These are phyloP conservation scores for Silybum marianum DNA, from an alignment of 129 eudicot genomes.

Conservation along the genomic window DNA sequence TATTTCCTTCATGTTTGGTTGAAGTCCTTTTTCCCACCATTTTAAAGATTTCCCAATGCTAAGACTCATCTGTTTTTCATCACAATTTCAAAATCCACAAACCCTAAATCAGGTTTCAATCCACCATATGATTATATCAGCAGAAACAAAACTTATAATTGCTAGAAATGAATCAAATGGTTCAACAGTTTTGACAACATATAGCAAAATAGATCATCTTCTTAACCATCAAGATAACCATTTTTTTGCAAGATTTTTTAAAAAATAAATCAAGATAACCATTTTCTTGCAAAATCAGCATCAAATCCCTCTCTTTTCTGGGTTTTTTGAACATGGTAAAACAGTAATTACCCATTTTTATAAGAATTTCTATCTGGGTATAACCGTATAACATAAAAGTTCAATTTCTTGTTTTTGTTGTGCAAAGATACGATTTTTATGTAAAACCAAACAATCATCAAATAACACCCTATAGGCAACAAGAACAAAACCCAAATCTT, in stretches of 20 bases:
- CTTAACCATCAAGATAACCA: not conserved
- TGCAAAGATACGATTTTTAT: not conserved
- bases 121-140: not conserved
- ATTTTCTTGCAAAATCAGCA: not conserved
- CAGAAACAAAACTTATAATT: not conserved
- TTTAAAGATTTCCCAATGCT: conserved; percentile 57
- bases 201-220: not conserved
- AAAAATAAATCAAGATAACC: not conserved
- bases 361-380: not conserved
- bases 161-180: conserved; percentile 2
- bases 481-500: not conserved
- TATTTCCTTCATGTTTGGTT: conserved; percentile 67
- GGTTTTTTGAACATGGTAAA: conserved; percentile 6
- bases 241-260: conserved; percentile 4
- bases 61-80: conserved; percentile 46
- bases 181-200: not conserved
- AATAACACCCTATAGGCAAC: not conserved
- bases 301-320: not conserved
- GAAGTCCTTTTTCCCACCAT: conserved; percentile 84
- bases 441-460: not conserved
- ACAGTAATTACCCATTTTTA: conserved; percentile 2
- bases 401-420: conserved; percentile 1
- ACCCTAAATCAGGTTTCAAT: not conserved
- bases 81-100: not conserved
- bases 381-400: conserved; percentile 3